Conservation (phyloP, 2,329 filamentous ascomycete genomes). For the Paracoccidioides lutzii region DNA sequence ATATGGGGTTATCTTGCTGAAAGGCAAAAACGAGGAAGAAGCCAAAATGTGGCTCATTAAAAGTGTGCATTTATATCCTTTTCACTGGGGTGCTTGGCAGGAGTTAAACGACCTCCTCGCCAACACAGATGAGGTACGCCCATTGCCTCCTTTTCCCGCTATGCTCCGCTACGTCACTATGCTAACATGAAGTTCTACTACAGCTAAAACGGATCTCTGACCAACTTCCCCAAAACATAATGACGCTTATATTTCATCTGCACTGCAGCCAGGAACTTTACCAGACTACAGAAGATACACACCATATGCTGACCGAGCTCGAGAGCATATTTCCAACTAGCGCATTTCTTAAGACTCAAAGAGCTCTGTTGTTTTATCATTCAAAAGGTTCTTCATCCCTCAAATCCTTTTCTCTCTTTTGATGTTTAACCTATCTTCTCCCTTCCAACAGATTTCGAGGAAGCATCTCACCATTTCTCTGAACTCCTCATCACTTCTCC, state of each 20-base stretch:
- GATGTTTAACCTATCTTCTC: conserved; percentile 6
- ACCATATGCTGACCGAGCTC: conserved; percentile 62
- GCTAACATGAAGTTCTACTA: conserved; percentile 11
- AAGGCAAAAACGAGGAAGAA: conserved; percentile 75
- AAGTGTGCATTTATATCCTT: conserved; percentile 79
- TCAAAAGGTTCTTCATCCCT: conserved; percentile 45
- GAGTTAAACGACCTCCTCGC: conserved; percentile 74
- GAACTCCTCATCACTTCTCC: conserved; percentile 56
- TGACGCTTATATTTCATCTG: conserved; percentile 87
- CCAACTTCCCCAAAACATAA: conserved; percentile 74
- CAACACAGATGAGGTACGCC: conserved; percentile 63
- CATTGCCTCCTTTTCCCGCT: not conserved
- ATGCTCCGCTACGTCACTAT: not conserved
- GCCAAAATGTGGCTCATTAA: conserved; percentile 78
- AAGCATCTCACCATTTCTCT: conserved; percentile 49
- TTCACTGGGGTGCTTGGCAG: conserved; percentile 96
- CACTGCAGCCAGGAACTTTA: conserved; percentile 86
- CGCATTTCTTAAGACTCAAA: conserved; percentile 80
- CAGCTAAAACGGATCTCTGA: conserved; percentile 60
- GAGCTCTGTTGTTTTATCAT: conserved; percentile 79
- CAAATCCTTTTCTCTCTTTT: not conserved
- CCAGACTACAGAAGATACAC: conserved; percentile 63
- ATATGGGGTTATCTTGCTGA: conserved; percentile 81
- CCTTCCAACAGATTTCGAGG: conserved; percentile 42
- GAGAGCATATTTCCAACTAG: conserved; percentile 75